Evolutionary conservation across 2,329 filamentous ascomycete species (phyloP), one percentile per base, ranked within the genome.

Genomic region (Hyphodiscus sp.): DNA sequence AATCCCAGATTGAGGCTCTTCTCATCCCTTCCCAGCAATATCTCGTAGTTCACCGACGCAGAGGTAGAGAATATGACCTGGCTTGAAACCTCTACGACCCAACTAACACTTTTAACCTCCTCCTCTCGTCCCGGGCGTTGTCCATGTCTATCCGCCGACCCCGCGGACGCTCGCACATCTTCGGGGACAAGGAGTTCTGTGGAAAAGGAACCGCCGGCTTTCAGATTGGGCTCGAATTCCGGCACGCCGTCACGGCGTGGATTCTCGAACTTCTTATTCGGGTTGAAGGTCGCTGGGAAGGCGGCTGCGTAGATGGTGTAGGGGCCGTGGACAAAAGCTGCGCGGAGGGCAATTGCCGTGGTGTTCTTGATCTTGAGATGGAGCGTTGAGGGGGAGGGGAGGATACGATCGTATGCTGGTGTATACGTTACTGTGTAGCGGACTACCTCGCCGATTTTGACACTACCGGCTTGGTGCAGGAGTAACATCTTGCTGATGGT

Each of bases 201-300:
- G 63, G 84, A 82, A 87, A 91, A 99, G 45, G 80, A 83, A 7
- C 90, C 91, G 29, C 91, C 94, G 9, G 94, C 91, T 75, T 97
- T 97, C 67, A 99, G 80, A 75, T 96, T 92, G 46, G 94, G 92
- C 72, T 99, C 94, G 66, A 94, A 99, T 64, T 95, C 88, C 16
- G 94, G 94, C 1, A 86, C 79, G 46, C 89, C 89, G 73, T 91
- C 85, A 50, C 77, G 76, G 50, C 83, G 80, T 1, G 86, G 79
- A 49, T 85, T 77, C 54, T 85, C 81, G 62, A 87, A 85, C 68
- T 89, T 91, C 60, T 78, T 75, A 71, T 96, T 91, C 1, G 92
- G 90, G 64, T 91, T 80, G 74, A 94, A 97, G 46, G 78, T 82
- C 16, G 87, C 79, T 0, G 92, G 90, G 64, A 95, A 95, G 20